phyloP scores from a whole-genome alignment of 768 basidiomycete species.

The Lyophyllum shimeji region DNA sequence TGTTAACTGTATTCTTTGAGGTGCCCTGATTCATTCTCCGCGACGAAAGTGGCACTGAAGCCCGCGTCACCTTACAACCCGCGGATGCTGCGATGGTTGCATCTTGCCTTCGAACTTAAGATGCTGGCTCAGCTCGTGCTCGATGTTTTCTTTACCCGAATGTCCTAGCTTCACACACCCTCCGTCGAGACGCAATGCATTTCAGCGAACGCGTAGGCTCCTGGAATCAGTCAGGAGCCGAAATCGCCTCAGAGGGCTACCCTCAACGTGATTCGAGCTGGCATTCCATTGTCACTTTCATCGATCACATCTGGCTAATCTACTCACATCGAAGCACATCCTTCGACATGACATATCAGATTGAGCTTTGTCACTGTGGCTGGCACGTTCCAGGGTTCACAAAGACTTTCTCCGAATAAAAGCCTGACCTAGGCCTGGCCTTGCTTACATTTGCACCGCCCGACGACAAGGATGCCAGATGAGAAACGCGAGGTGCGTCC shows the following conservation, averaged over 20 bases:
- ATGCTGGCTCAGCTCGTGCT: too few species aligned
- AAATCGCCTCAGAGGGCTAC: neutral
- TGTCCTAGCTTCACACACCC: too few species aligned
- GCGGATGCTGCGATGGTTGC: too few species aligned
- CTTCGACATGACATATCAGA: neutral
- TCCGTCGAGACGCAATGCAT: too few species aligned
- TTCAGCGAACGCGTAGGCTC: too few species aligned
- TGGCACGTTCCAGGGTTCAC: neutral
- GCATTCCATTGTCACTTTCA: neutral
- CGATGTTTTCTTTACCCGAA: too few species aligned
- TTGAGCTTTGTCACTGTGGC: neutral
- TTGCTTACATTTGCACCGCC: neutral
- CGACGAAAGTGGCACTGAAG: too few species aligned
- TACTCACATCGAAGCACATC: neutral
- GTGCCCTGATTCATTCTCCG: too few species aligned
- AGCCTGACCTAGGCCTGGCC: neutral
- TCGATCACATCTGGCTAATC: neutral
- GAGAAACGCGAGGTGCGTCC: constrained; percentile 11
- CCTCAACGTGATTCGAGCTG: neutral
- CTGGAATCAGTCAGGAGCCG: too few species aligned
- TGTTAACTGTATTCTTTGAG: too few species aligned
- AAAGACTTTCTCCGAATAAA: neutral
- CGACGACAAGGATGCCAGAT: constrained; percentile 8
- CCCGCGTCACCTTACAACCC: too few species aligned
- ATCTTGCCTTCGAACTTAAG: too few species aligned